Evolutionary conservation across 2,329 filamentous ascomycete genomes (phyloP).

Genomic region (Rhynchosporium agropyri): DNA sequence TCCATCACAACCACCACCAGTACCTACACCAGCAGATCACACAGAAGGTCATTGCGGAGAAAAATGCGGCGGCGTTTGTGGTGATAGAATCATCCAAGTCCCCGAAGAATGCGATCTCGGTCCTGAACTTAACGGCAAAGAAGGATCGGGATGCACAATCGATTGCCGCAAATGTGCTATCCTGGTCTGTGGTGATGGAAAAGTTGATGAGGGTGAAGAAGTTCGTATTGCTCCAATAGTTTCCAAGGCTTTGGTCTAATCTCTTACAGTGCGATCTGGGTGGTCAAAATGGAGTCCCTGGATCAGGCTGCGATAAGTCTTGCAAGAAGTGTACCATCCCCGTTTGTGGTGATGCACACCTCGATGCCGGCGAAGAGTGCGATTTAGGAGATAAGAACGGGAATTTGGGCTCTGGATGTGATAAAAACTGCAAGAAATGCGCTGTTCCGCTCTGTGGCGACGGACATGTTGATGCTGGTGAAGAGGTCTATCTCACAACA

Average conservation of each 20-base stretch:
- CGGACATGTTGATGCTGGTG: neutral
- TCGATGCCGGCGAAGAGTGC: neutral
- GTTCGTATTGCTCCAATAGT: neutral
- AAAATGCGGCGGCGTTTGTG: constrained; percentile 20
- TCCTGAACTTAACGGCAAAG: constrained; percentile 15
- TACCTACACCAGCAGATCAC: neutral
- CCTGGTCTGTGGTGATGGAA: constrained; percentile 14
- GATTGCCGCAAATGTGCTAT: constrained; percentile 12
- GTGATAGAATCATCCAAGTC: constrained; percentile 16
- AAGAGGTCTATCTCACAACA: neutral
- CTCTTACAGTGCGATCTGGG: neutral
- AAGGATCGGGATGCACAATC: constrained; percentile 13
- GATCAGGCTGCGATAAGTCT: constrained; percentile 12
- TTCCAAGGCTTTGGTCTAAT: neutral
- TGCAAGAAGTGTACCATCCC: constrained; percentile 13
- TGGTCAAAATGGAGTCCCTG: constrained; percentile 5
- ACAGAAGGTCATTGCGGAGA: constrained; percentile 14
- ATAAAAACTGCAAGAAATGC: no score
- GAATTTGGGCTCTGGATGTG: no score
- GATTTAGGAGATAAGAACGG: no score
- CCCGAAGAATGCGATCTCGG: constrained; percentile 21
- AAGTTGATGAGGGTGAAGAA: constrained; percentile 11
- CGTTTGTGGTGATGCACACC: constrained; percentile 1
- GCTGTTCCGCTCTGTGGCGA: no score
- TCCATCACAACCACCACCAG: neutral